A percentile compares a stretch with the other conserved stretches of the same genome.
Conservation (phyloP, 2,329 filamentous ascomycete species). For the Orbilia javanica region DNA sequence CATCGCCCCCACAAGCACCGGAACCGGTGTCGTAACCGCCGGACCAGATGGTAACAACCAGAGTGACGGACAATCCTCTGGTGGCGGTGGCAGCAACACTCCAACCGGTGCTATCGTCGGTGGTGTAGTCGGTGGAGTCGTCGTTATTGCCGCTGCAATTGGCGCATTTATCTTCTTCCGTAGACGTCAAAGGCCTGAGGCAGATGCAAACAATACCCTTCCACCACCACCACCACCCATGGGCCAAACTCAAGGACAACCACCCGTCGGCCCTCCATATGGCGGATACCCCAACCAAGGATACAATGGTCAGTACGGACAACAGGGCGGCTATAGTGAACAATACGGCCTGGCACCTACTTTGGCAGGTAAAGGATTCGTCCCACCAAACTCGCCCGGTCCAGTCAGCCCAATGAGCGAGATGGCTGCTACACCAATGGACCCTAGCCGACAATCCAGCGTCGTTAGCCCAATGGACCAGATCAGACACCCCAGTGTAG, state of each 20-base stretch:
- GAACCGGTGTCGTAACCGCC: conserved; percentile 9
- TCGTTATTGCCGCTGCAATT: conserved; percentile 39
- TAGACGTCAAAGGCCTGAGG: conserved; percentile 27
- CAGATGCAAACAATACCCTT: background rate
- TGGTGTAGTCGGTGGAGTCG: conserved; percentile 56
- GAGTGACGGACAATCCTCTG: background rate
- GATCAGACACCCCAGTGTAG: background rate
- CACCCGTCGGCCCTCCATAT: conserved; percentile 34
- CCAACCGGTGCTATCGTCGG: conserved; percentile 47
- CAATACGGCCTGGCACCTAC: conserved; percentile 42
- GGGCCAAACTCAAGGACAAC: conserved; percentile 37
- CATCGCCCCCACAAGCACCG: conserved; percentile 11
- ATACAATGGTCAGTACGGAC: conserved; percentile 15
- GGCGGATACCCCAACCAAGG: conserved; percentile 20
- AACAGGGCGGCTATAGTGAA: conserved; percentile 43
- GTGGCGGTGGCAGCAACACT: conserved; percentile 33
- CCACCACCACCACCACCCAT: conserved; percentile 49
- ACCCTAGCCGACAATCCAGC: conserved; percentile 35
- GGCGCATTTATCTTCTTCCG: conserved; percentile 49
- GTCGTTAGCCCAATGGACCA: conserved; percentile 22
- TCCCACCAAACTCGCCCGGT: conserved; percentile 29
- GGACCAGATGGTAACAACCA: background rate
- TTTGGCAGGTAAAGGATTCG: conserved; percentile 43
- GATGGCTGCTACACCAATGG: conserved; percentile 38
- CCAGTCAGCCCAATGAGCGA: conserved; percentile 47